Evolutionary conservation across 2,329 filamentous ascomycete genomes (phyloP).

Genomic region (Colletotrichum liriopes): DNA sequence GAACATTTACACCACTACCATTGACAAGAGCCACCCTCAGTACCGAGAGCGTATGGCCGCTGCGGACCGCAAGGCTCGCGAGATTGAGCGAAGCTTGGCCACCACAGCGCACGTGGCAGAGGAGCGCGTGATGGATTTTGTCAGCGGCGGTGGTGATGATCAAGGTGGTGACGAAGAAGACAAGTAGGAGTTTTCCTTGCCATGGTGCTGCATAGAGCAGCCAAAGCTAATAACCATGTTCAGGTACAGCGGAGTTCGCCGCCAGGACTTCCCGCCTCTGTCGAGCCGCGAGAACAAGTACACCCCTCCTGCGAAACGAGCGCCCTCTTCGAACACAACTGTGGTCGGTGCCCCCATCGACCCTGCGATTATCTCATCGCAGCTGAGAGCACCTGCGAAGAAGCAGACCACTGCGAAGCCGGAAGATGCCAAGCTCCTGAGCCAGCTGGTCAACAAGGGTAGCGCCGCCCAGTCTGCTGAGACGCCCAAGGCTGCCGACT

Average conservation of each 20-base stretch:
- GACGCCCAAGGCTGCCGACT: slow-evolving; percentile 19
- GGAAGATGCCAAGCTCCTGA: slow-evolving; percentile 47
- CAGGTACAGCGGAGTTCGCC: slow-evolving; percentile 92
- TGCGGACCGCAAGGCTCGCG: slow-evolving; percentile 87
- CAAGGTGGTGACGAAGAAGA: slow-evolving; percentile 91
- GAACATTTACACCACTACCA: slow-evolving; percentile 92
- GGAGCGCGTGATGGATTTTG: slow-evolving; percentile 82
- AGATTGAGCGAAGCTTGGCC: slow-evolving; percentile 85
- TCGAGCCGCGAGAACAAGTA: slow-evolving; percentile 78
- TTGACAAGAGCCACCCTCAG: slow-evolving; percentile 86
- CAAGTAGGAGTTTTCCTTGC: slow-evolving; percentile 71
- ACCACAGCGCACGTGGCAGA: slow-evolving; percentile 89
- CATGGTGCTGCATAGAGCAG: background rate
- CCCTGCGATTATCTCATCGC: slow-evolving; percentile 92
- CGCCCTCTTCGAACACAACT: slow-evolving; percentile 81
- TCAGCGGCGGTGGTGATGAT: slow-evolving; percentile 73
- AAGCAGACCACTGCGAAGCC: slow-evolving; percentile 57
- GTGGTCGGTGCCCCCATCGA: slow-evolving; percentile 85
- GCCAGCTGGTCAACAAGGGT: slow-evolving; percentile 31
- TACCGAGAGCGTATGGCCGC: slow-evolving; percentile 84
- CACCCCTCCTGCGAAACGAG: slow-evolving; percentile 89
- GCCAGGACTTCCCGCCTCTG: slow-evolving; percentile 81
- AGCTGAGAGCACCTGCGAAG: slow-evolving; percentile 70
- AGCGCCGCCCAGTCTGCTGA: slow-evolving; percentile 24
- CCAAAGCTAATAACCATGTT: background rate